Base-by-base conservation (phyloP, 2,329 filamentous ascomycete species). In the Tolypocladium album region DNA sequence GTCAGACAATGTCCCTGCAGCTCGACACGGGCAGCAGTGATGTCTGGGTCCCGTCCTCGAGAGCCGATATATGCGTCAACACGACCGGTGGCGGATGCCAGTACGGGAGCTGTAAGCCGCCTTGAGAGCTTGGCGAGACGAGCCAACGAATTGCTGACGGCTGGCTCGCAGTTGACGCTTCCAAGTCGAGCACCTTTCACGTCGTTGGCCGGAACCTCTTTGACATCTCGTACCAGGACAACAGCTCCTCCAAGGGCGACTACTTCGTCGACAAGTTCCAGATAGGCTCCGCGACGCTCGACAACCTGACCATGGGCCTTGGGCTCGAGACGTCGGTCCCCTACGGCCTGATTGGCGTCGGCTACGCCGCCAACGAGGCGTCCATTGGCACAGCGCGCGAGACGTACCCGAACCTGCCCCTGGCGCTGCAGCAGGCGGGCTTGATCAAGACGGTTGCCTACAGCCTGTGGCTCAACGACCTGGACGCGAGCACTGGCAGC, bases 381-480 rank as follows among this genome's bases (percentile, higher is more conserved):
- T 68, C 68, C 11, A 59, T 65, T 11, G 61, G 64, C 31, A 72
- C 69, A 2, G 67, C 70, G 2, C 65, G 68, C 22, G 58, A 60
- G 7, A 69, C 69, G 0, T 84, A 85, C 62, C 69, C 75, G 13
- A 85, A 92, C 63, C 75, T 93, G 15, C 85, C 89, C 1, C 75
- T 87, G 62, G 77, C 82, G 59, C 80, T 94, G 75, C 77, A 83
- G 47, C 73, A 85, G 52, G 77, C 86, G 60, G 84, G 83, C 22
- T 68, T 83, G 58, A 89, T 89, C 71, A 83, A 83, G 62, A 82
- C 81, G 13, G 82, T 84, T 47, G 87, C 88, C 2, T 91, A 89
- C 73, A 90, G 87, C 61, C 72, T 92, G 27, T 90, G 87, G 86
- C 75, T 84, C 59, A 84, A 84, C 64, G 81, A 84, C 59, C 70